Evolutionary conservation across 1,284 basidiomycete species (phyloP), one percentile per base, ranked within the genome.

Genomic region (Boletus sp.): DNA sequence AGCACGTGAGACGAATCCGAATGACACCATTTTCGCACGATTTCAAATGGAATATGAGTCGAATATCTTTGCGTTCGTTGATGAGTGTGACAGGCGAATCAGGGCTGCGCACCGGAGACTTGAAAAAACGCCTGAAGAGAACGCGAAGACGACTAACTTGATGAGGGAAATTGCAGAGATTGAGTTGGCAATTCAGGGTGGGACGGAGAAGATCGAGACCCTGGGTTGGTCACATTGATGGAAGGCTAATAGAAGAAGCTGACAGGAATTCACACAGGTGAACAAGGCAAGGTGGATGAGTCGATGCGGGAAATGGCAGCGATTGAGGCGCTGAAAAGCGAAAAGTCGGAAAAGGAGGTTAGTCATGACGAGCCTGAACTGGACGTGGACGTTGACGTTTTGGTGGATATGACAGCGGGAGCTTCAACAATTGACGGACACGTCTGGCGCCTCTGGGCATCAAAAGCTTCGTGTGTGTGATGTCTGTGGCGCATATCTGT

Each of bases 81-180:
- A 96, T 61, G 96, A 99, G 67, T 98, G 95, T 71, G 96, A 99
- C 76, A 77, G 96, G 58, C 82, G 95, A 63, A 99, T 99, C 70
- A 77, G 91, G 39, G 83, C 91, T 36, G 92, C 93, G 48, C 95
- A 99, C 69, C 81, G 94, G 55, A 80, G 96, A 61, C 73, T 99
- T 61, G 96, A 99, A 74, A 98, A 99, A 77, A 99, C 96, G 19
- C 96, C 96, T 9, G 96, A 99, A 72, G 96, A 99, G 77, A 98
- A 98, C 68, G 92, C 93, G 44, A 94, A 96, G 71, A 98, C 95
- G 26, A 96, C 96, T 19, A 94, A 95, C 69, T 72, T 99, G 75
- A 99, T 99, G 94, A 82, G 94, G 58, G 96, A 99, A 80, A 98
- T 99, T 70, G 93, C 91, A 51, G 96, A 99, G 74, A 96, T 99